These are phyloP conservation scores for Coriaria nepalensis DNA, from an alignment of 306 rosid species.

Conservation along the genomic window DNA sequence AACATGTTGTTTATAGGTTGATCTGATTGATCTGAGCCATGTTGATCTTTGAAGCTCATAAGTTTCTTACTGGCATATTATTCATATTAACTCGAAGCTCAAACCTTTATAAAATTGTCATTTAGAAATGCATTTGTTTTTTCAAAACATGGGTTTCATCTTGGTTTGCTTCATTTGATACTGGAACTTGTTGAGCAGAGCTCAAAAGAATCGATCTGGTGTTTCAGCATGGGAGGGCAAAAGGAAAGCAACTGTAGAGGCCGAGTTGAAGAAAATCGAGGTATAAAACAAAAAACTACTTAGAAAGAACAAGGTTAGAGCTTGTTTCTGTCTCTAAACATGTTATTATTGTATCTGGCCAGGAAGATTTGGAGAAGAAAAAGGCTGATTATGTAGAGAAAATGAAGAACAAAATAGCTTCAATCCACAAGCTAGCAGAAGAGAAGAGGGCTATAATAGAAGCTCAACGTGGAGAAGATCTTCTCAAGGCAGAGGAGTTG, in stretches of 20 bases:
- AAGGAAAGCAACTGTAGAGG: slow-evolving; percentile 55
- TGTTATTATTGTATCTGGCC: slow-evolving; percentile 12
- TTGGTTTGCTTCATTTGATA: slow-evolving; percentile 5
- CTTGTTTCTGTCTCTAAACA: slow-evolving; percentile 1
- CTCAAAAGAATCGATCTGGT: slow-evolving; percentile 49
- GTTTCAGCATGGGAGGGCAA: slow-evolving; percentile 72
- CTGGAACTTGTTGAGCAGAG: slow-evolving; percentile 26
- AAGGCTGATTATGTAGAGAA: slow-evolving; percentile 65
- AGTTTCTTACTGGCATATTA: too few relatives aligned
- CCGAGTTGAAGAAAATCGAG: slow-evolving; percentile 50
- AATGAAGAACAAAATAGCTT: slow-evolving; percentile 65
- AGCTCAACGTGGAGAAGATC: slow-evolving; percentile 62
- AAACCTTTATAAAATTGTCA: too few relatives aligned
- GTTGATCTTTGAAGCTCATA: background rate
- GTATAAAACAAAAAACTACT: slow-evolving; percentile 18
- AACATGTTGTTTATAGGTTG: too few relatives aligned
- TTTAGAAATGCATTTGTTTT: too few relatives aligned
- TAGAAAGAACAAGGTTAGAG: too few relatives aligned
- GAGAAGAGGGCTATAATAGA: slow-evolving; percentile 71
- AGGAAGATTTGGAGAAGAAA: slow-evolving; percentile 75
- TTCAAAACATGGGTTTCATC: background rate
- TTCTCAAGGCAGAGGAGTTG: slow-evolving; percentile 72
- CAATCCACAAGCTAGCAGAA: slow-evolving; percentile 61
- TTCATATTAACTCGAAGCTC: too few relatives aligned
- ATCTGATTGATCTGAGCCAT: too few relatives aligned